Evolutionary conservation across 345 rosid genomes (phyloP).

Genomic region (Eucalyptus tenuipes): DNA sequence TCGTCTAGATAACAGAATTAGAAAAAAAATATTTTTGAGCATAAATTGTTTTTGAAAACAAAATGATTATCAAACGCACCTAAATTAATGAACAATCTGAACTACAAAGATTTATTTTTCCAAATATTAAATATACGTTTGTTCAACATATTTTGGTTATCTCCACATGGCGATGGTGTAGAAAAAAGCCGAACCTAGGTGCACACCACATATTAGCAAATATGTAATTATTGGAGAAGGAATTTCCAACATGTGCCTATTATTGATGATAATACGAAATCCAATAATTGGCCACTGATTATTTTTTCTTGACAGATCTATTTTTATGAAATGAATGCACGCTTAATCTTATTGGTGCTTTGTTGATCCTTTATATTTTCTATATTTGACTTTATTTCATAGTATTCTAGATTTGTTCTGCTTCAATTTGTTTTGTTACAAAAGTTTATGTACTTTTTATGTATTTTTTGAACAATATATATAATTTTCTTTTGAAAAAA

Average conservation of each 20-base stretch:
- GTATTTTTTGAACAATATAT: too few species aligned
- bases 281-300: rapidly evolving
- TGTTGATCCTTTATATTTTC: background rate
- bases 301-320: rapidly evolving
- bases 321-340: too few species aligned
- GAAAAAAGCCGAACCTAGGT: rapidly evolving
- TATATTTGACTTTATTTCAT: too few species aligned
- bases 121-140: background rate
- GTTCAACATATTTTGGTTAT: too few species aligned
- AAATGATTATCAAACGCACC: rapidly evolving
- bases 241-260: background rate
- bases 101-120: background rate
- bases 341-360: background rate
- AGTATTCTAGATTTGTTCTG: too few species aligned
- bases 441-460: background rate
- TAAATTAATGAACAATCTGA: too few species aligned
- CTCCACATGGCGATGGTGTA: rapidly evolving
- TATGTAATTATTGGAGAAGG: background rate
- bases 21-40: too few species aligned
- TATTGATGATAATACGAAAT: rapidly evolving
- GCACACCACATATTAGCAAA: rapidly evolving
- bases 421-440: background rate
- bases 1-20: rapidly evolving
- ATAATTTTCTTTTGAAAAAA: too few species aligned
- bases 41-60: rapidly evolving